Base-by-base conservation (phyloP, 345 rosid genomes). In the Salix exigua region DNA sequence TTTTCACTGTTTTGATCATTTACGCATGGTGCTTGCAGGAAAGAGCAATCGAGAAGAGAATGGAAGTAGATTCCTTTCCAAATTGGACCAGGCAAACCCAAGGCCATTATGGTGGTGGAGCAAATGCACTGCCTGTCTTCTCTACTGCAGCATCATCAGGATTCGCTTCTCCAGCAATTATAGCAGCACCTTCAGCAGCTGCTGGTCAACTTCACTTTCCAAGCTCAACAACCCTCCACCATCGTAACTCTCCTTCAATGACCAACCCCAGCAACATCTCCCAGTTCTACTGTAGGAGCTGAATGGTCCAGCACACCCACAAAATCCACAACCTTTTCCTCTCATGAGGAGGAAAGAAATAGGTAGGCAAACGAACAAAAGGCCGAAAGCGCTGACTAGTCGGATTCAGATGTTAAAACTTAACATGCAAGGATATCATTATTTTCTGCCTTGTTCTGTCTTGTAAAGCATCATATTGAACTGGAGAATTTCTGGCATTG, bases 101-200 rank as follows among this genome's bases (percentile, higher is more conserved):
- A 78, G 79, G 77, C 61, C 83, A 82, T 58, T 77, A 62, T 26
- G 80, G 83, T 8, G 86, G 83, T 4, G 86, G 83, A 44, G 53
- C 80, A 70, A 78, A 78, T 79, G 82, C 82, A 62, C 80, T 65
- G 78, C 81, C 86, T 25, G 69, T 79, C 80, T 86, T 88, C 76
- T 75, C 89, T 53, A 64, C 77, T 75, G 99, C 98, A 95, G 98
- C 98, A 93, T 95, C 99, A 95, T 95, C 99, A 90, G 98, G 99
- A 95, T 95, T 95, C 97, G 79, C 89, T 50, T 81, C 89, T 72
- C 84, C 91, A 70, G 74, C 81, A 66, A 69, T 72, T 55, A 73
- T 80, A 21, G 58, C 78, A 21, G 58, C 78, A 25, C 84, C 91
- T 48, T 68, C 86, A 60, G 73, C 88, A 73, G 79, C 81, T 75